Evolutionary conservation across 1,284 basidiomycete species (phyloP), one percentile per base, ranked within the genome.

Genomic region (Microbotryum intermedium): DNA sequence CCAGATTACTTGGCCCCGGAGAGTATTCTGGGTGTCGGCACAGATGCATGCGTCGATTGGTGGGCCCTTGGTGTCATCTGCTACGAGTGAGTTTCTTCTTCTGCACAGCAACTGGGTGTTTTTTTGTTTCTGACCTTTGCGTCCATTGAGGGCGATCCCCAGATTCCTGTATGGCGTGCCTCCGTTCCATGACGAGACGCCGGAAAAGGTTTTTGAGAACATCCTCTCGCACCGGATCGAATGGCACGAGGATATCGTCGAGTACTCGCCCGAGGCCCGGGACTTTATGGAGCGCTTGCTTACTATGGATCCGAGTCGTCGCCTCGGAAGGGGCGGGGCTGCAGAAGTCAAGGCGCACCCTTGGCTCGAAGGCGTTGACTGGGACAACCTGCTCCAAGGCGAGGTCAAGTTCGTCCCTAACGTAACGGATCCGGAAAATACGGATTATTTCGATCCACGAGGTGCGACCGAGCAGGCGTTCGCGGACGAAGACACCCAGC

Each of bases 51-150:
- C 47, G 95, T 97, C 64, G 95, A 99, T 78, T 99, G 95, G 92
- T 99, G 95, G 95, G 95, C 95, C 18, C 81, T 98, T 42, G 95
- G 95, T 63, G 92, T 97, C 50, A 95, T 99, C 71, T 87, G 92
- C 29, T 98, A 98, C 77, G 94, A 99, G 78, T 70, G 21, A 44
- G 70, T 49, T 18, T 25, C 44, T 4, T n/a, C 8, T 20, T 34
- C 9, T 9, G 9, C 16, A 7, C 18, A 21, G 21, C 25, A 18
- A 6, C 7, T 6, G 30, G 21, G 28, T 16, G 21, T 45, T 30
- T 34, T 55, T 26, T 42, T 29, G 44, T 20, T 44, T n/a, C 10
- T 48, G 21, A 10, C 16, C 21, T 11, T 20, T 50, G 46, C 28
- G 26, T 21, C 4, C 23, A 5, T 23, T 44, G 25, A 45, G 39